phyloP scores from a whole-genome alignment of 495 filamentous ascomycete genomes.

The Neurospora discreta region DNA sequence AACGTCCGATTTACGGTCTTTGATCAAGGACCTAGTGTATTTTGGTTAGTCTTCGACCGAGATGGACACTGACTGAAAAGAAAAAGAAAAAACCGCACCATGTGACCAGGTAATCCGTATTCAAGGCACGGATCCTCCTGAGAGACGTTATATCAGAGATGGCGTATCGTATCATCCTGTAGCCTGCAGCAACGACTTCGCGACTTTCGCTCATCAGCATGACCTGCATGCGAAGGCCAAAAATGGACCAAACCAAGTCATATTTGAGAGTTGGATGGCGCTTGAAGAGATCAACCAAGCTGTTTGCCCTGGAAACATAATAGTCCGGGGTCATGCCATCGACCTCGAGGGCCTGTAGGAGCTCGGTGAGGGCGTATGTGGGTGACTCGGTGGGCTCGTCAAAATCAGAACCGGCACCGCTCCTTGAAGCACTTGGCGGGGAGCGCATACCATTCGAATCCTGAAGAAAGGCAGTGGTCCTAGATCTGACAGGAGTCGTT shows the following conservation, averaged over 20 bases:
- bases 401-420: constrained; percentile 42
- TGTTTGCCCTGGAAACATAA: constrained; percentile 87
- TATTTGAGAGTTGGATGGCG: constrained; percentile 88
- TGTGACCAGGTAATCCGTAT: constrained; percentile 88
- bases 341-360: constrained; percentile 75
- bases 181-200: constrained; percentile 90
- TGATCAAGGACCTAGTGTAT: constrained; percentile 59
- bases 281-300: constrained; percentile 84
- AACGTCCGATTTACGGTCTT: constrained; percentile 89
- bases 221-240: constrained; percentile 82
- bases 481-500: constrained; percentile 54
- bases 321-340: constrained; percentile 85
- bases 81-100: too few species aligned
- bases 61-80: not conserved
- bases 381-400: constrained; percentile 76
- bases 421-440: constrained; percentile 47
- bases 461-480: constrained; percentile 49
- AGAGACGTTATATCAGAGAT: constrained; percentile 86
- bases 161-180: constrained; percentile 84
- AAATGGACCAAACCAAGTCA: constrained; percentile 88
- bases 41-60: not conserved
- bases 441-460: constrained; percentile 54
- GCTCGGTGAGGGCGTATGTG: constrained; percentile 78
- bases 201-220: constrained; percentile 92
- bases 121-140: constrained; percentile 71